Base-by-base conservation (phyloP, 2,329 filamentous ascomycete genomes). In the Cercospora sp. region DNA sequence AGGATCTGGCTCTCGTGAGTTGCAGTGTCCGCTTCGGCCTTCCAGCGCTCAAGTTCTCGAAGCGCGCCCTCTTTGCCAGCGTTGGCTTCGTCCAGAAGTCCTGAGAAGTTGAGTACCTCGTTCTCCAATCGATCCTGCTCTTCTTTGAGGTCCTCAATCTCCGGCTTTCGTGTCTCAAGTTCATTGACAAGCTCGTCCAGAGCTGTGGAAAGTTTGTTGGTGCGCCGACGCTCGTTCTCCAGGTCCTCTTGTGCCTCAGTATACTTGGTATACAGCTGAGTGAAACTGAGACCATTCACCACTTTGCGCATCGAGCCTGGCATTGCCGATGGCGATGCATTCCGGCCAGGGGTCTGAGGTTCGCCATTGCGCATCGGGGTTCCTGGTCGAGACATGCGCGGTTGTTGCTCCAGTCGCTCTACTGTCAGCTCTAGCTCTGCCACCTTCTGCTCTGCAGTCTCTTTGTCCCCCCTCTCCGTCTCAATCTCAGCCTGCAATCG, bases 181-280 rank as follows among this genome's bases (percentile, higher is more conserved):
- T 94, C 90, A 42, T 89, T 86, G 67, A 97, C 88, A 83, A 97
- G 92, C 68, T 95, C 91, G 71, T 97, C 92, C 55, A 98, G 83
- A 55, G 94, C 89, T 42, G 89, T 86, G 18, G 88, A 87, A 10
- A 97, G 87, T 76, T 92, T 88, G 71, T 91, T 88, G 73, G 88
- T 93, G 23, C 89, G 88, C 67, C 91, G 87, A 76, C 90, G 89
- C 78, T 97, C 91, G 3, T 85, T 87, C 3, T 89, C 88, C 36
- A 97, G 84, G 74, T 91, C 87, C 65, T 88, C 84, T 84, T 95
- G 91, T 72, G 86, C 81, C 74, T 86, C 84, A 63, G 85, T 83
- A 74, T 88, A 88, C 70, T 90, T 87, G 26, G 84, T 83, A 75
- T 89, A 89, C 65, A 90, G 82, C 75, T 90, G 88, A 1, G 88